Evolutionary conservation across 805 yeast species (phyloP).

Genomic region (Saccharomycopsis vini): DNA sequence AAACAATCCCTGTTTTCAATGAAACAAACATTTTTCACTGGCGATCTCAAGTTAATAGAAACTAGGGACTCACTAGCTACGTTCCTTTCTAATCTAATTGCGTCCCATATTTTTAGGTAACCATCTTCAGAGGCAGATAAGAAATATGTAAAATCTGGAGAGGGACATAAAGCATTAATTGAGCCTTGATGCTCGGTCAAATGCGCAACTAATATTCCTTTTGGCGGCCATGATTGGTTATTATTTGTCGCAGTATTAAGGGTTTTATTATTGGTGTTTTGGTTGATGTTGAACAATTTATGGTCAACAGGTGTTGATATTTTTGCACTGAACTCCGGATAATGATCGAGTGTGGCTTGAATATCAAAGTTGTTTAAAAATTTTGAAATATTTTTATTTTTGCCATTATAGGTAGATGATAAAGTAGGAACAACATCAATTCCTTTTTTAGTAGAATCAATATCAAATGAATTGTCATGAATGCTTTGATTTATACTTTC

Average conservation of each 20-base stretch:
- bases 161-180: slow-evolving; percentile 47
- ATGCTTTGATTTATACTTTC: slow-evolving; percentile 19
- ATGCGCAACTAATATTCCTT: slow-evolving; percentile 52
- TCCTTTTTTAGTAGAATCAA: slow-evolving; percentile 22
- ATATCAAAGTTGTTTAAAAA: slow-evolving; percentile 45
- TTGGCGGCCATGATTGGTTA: slow-evolving; percentile 28
- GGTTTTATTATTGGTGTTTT: slow-evolving; percentile 4
- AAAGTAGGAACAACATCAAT: slow-evolving; percentile 24
- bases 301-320: slow-evolving; percentile 9
- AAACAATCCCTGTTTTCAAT: slow-evolving; percentile 49
- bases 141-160: slow-evolving; percentile 57
- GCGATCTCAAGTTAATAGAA: slow-evolving; percentile 38
- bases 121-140: slow-evolving; percentile 77
- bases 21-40: slow-evolving; percentile 43
- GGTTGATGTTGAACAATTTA: background rate
- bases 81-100: slow-evolving; percentile 52
- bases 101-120: slow-evolving; percentile 68
- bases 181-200: slow-evolving; percentile 53
- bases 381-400: slow-evolving; percentile 50
- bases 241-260: too few relatives aligned
- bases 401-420: slow-evolving; percentile 58
- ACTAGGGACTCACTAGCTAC: slow-evolving; percentile 42
- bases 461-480: slow-evolving; percentile 4
- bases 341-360: slow-evolving; percentile 50
- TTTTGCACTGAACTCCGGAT: slow-evolving; percentile 56